These are phyloP conservation scores for Aphanocladium album DNA, from an alignment of 2,329 filamentous ascomycete species.

Conservation along the genomic window DNA sequence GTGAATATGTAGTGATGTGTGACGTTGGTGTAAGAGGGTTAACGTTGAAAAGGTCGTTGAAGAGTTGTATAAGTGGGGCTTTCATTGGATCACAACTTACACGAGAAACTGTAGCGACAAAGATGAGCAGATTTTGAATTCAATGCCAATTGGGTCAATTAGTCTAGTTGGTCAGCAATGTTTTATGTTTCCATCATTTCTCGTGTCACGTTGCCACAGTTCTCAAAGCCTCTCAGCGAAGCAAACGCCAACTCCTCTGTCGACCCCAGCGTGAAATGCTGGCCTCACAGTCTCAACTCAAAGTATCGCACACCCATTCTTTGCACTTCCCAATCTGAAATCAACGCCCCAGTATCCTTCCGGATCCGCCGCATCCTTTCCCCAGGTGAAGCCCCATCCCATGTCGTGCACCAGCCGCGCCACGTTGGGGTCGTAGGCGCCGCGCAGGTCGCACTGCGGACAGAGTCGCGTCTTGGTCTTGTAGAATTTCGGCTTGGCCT, in stretches of 20 bases:
- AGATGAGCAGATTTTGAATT: neutral
- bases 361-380: slow-evolving; percentile 35
- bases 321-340: slow-evolving; percentile 22
- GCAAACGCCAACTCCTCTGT: neutral
- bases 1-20: neutral
- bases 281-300: slow-evolving; percentile 19
- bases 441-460: slow-evolving; percentile 36
- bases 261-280: neutral
- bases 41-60: slow-evolving; percentile 9
- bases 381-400: slow-evolving; percentile 42
- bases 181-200: neutral
- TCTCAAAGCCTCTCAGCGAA: neutral
- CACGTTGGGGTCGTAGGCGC: slow-evolving; percentile 43
- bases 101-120: neutral
- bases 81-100: neutral
- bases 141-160: neutral
- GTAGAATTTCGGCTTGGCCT: slow-evolving; percentile 31
- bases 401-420: slow-evolving; percentile 42
- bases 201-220: neutral
- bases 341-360: slow-evolving; percentile 33
- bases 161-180: neutral
- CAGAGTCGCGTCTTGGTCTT: slow-evolving; percentile 34
- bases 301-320: slow-evolving; percentile 25
- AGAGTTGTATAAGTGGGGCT: slow-evolving; percentile 8
- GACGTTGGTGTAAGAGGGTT: slow-evolving; percentile 11